phyloP scores from a whole-genome alignment of 2,329 filamentous ascomycete genomes.

The Metarhizium robertsii region DNA sequence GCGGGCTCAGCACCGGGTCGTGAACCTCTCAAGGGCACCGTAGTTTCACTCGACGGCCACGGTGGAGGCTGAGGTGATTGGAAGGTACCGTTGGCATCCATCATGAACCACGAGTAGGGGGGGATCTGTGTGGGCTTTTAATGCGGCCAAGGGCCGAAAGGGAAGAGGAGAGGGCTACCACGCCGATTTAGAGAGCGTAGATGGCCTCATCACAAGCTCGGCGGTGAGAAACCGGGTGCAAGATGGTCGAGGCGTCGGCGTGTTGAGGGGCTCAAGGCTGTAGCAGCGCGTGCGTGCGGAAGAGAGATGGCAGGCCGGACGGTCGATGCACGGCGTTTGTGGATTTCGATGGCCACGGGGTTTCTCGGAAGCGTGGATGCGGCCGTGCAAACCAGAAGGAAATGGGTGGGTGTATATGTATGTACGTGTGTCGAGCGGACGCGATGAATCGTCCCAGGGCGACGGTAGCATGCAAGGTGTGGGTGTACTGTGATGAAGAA shows the following conservation, averaged over 20 bases:
- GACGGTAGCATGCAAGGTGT: neutral
- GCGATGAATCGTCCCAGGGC: neutral
- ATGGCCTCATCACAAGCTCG: conserved; percentile 5
- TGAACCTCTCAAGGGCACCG: conserved; percentile 5
- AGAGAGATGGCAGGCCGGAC: neutral
- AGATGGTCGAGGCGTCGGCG: neutral
- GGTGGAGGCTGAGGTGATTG: conserved; percentile 1
- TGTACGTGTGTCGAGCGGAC: neutral
- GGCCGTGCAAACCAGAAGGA: neutral
- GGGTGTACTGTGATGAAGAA: neutral
- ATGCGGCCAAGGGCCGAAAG: neutral
- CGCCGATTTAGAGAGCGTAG: conserved; percentile 1
- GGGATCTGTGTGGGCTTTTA: neutral
- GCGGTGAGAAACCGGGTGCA: conserved; percentile 1
- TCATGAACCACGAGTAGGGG: conserved; percentile 1
- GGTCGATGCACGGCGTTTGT: neutral
- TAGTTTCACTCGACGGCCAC: conserved; percentile 8
- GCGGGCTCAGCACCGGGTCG: conserved; percentile 1
- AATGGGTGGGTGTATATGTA: neutral
- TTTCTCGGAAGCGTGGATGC: neutral
- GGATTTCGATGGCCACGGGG: neutral
- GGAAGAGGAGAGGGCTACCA: conserved; percentile 1
- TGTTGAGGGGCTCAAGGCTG: neutral
- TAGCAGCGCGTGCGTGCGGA: neutral
- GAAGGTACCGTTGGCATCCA: conserved; percentile 9